phyloP scores from a whole-genome alignment of 495 filamentous ascomycete species.

The Penicillium argentinense region DNA sequence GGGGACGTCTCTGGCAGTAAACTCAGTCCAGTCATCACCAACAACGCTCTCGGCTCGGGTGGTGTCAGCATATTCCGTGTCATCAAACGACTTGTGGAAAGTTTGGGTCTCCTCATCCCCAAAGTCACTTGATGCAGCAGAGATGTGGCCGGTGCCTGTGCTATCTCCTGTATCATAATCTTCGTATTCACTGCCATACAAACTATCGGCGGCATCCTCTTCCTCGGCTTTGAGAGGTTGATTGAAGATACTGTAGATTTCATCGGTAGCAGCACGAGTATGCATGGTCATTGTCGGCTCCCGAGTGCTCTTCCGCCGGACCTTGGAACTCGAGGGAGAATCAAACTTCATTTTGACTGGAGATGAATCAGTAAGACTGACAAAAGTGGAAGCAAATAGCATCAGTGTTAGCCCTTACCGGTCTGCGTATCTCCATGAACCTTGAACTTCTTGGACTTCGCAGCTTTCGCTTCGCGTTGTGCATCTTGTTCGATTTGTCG shows the following conservation, averaged over 20 bases:
- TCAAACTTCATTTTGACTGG: conserved; percentile 89
- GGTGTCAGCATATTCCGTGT: conserved; percentile 47
- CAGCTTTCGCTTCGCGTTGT: conserved; percentile 33
- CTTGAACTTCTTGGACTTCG: conserved; percentile 64
- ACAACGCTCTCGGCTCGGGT: conserved; percentile 55
- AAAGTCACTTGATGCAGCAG: conserved; percentile 60
- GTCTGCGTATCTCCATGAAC: conserved; percentile 80
- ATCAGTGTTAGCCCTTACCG: conserved; percentile 47
- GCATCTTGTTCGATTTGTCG: conserved; percentile 32
- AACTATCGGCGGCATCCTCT: conserved; percentile 41
- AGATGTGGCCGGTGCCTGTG: conserved; percentile 71
- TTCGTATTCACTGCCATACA: conserved; percentile 58
- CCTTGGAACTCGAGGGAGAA: conserved; percentile 76
- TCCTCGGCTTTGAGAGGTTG: conserved; percentile 69
- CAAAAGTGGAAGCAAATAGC: neutral
- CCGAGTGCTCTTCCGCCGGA: conserved; percentile 67
- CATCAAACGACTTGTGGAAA: conserved; percentile 42
- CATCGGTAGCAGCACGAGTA: conserved; percentile 91
- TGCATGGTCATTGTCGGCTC: conserved; percentile 98
- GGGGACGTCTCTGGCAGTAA: conserved; percentile 70
- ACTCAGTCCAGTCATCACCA: conserved; percentile 81
- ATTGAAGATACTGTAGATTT: conserved; percentile 96
- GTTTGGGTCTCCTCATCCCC: conserved; percentile 58
- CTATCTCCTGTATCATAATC: conserved; percentile 77
- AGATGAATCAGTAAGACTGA: neutral